Evolutionary conservation across 1,284 basidiomycete species (phyloP).

Genomic region (Hypsizygus ulmarius): DNA sequence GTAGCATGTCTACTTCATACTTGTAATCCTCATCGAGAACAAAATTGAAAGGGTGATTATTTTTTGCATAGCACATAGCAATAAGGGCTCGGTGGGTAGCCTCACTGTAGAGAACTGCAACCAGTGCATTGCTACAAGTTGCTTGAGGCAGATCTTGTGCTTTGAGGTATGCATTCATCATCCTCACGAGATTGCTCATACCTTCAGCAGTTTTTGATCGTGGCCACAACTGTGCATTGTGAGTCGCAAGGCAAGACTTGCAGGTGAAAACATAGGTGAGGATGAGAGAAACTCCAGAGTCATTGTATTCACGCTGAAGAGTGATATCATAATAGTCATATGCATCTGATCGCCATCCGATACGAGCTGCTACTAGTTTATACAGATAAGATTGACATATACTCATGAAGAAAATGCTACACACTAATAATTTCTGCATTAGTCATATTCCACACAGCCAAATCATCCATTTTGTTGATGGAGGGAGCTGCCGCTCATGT

Average conservation of each 20-base stretch:
- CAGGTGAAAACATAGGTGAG: background rate
- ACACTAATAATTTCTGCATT: constrained; percentile 15
- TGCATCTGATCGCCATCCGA: constrained; percentile 2
- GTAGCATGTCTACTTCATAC: too few relatives aligned
- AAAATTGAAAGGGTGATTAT: too few relatives aligned
- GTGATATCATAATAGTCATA: constrained; percentile 17
- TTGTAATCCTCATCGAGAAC: too few relatives aligned
- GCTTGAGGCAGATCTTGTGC: too few relatives aligned
- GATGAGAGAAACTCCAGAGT: background rate
- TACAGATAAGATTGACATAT: too few relatives aligned
- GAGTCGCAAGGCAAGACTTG: constrained; percentile 12
- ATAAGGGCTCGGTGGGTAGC: too few relatives aligned
- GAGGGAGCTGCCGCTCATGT: background rate
- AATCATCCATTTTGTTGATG: constrained; percentile 12
- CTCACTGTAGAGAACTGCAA: too few relatives aligned
- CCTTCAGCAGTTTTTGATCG: constrained; percentile 9
- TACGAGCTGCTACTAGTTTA: background rate
- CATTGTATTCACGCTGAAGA: constrained; percentile 3
- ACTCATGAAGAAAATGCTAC: constrained; percentile 7
- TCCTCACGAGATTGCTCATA: too few relatives aligned
- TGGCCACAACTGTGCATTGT: constrained; percentile 1
- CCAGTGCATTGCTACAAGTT: too few relatives aligned
- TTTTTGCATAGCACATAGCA: too few relatives aligned
- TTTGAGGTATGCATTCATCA: too few relatives aligned
- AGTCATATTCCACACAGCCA: constrained; percentile 10